Evolutionary conservation across 805 yeast species (phyloP).

Genomic region (Wickerhamiella allomyrinae): DNA sequence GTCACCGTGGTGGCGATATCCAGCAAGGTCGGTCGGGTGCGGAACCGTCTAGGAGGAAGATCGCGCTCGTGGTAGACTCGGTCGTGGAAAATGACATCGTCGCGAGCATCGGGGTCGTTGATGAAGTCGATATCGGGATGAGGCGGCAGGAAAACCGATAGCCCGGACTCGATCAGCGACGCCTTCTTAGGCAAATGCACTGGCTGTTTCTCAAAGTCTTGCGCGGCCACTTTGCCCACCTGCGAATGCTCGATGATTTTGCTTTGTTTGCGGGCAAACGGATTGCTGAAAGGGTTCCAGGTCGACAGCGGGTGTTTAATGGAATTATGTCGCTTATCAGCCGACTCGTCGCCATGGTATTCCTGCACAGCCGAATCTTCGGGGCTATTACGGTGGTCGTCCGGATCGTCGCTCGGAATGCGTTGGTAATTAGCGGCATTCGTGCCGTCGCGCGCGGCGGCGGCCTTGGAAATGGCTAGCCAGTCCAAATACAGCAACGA

Average conservation of each 20-base stretch:
- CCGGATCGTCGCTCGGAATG: constrained; percentile 3
- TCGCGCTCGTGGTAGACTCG: constrained; percentile 52
- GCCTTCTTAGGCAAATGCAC: constrained; percentile 32
- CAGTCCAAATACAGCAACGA: constrained; percentile 78
- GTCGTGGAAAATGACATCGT: constrained; percentile 66
- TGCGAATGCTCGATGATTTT: constrained; percentile 20
- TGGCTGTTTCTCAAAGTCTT: constrained; percentile 7
- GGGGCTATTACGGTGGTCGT: not conserved
- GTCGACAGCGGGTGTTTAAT: not conserved
- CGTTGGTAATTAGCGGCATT: constrained; percentile 6
- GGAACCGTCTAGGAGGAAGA: constrained; percentile 41
- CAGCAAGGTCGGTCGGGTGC: constrained; percentile 6
- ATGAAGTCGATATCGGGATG: constrained; percentile 56
- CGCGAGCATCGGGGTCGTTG: constrained; percentile 50
- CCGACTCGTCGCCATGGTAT: constrained; percentile 10
- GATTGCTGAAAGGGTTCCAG: constrained; percentile 2
- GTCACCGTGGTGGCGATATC: constrained; percentile 1
- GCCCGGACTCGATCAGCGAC: constrained; percentile 65
- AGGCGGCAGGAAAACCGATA: constrained; percentile 66
- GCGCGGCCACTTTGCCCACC: constrained; percentile 15
- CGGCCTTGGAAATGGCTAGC: constrained; percentile 48
- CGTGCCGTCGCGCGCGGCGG: constrained; percentile 21
- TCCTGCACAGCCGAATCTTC: constrained; percentile 1
- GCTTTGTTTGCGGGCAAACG: constrained; percentile 24
- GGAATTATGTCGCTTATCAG: constrained; percentile 14